Base-by-base conservation (phyloP, 139 green algal genomes). In the Picochlorum sp. region DNA sequence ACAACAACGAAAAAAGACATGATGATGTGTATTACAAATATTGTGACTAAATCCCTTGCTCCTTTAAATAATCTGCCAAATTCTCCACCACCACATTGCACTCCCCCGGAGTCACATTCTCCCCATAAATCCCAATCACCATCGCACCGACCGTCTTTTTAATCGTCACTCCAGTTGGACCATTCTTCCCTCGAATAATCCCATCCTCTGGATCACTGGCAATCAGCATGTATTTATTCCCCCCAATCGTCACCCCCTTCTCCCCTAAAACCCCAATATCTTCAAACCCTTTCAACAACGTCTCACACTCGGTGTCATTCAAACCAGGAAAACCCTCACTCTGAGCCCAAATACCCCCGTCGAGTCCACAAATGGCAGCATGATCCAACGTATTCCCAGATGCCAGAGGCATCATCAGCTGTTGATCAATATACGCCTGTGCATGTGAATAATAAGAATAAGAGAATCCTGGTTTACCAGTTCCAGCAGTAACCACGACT, bases 261-360 rank as follows among this genome's bases (percentile, higher is more conserved):
- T 64, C 49, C 2, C 70, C 76, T 24, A 89, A 55, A 11, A 62
- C 57, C 4, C 65, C 61, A 4, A 65, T 20, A 50, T 86, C 79
- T 21, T 60, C 62, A 50, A 88, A 86, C 51, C 74, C 83, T 4
- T 41, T 56, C 4, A 87, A 72, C 8, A 88, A 60, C 21, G 64
- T 67, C 1, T 65, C 44, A 11, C 71, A 61, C 56, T 92, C 73
- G 8, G 83, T 78, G 2, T 63, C 55, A 3, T 57, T 79, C 4
- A 88, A 51, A 1, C 63, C 67, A 8, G 85, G 85, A 54, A 92
- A 92, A 10, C 45, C 49, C 5, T 54, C 28, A 55, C 63, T 78
- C 37, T 81, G 60, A 5, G 84, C 84, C 86, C 84, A 92, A 1
- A 89, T 62, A 41, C 81, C 86, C 14, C 86, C 86, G 61, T 91